phyloP scores from a whole-genome alignment of 192 early-diverging fungal genomes.

The Backusella sp. region DNA sequence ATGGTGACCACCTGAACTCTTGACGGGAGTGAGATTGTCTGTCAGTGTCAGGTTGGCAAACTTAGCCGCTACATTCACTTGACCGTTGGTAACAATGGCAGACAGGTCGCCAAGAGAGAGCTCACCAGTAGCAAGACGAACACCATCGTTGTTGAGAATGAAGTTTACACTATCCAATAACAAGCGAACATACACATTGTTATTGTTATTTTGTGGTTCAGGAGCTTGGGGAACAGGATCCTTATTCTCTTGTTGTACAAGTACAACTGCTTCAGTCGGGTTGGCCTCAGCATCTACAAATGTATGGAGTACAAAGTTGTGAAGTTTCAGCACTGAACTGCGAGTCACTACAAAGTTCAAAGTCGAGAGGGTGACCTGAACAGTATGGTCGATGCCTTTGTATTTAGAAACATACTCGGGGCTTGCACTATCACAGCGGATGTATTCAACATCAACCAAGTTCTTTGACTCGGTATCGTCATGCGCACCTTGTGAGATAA shows the following conservation, averaged over 20 bases:
- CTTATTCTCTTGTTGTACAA: conserved; percentile 1
- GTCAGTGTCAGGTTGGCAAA: conserved; percentile 69
- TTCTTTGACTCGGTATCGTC: conserved; percentile 49
- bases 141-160: conserved; percentile 79
- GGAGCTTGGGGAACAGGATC: neutral
- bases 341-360: conserved; percentile 82
- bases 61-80: conserved; percentile 62
- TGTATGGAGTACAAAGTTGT: conserved; percentile 81
- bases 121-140: conserved; percentile 67
- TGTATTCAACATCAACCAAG: conserved; percentile 72
- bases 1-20: neutral
- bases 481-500: conserved; percentile 4
- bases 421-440: conserved; percentile 63
- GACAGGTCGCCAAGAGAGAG: conserved; percentile 72
- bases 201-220: conserved; percentile 9
- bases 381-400: conserved; percentile 77
- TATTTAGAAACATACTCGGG: conserved; percentile 74
- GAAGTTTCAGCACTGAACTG: conserved; percentile 79
- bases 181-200: conserved; percentile 75
- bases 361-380: conserved; percentile 77
- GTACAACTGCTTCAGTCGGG: neutral
- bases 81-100: conserved; percentile 58
- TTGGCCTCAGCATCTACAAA: conserved; percentile 44
- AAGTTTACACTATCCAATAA: conserved; percentile 79
- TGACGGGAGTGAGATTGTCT: conserved; percentile 49